Percentiles rank a stretch among this genome's conserved stretches.
Evolutionary conservation across 2,329 filamentous ascomycete species (phyloP).

Genomic region (Magnaporthales sp.): DNA sequence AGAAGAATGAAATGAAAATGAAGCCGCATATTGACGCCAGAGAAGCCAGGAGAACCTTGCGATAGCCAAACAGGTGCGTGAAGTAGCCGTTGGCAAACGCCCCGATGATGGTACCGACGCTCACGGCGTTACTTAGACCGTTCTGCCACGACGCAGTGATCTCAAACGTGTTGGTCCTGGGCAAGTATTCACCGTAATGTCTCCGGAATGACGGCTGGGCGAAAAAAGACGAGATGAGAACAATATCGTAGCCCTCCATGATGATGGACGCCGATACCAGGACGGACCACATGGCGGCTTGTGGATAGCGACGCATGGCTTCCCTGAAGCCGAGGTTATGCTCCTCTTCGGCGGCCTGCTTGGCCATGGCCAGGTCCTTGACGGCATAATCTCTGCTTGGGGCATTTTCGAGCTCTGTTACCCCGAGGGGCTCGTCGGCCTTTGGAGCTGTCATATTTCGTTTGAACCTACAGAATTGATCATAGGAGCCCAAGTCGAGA

Average conservation of each 20-base stretch:
- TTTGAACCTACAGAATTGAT: not conserved
- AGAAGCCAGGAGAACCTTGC: slow-evolving; percentile 31
- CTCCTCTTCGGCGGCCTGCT: slow-evolving; percentile 1
- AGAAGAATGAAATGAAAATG: slow-evolving; percentile 56
- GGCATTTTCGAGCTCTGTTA: not conserved
- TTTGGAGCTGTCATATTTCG: not conserved
- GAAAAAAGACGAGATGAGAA: slow-evolving; percentile 5
- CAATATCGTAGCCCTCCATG: slow-evolving; percentile 15
- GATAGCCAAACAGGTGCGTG: slow-evolving; percentile 32
- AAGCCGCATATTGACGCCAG: slow-evolving; percentile 29
- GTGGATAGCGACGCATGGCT: slow-evolving; percentile 12
- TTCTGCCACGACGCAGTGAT: slow-evolving; percentile 42
- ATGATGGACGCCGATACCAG: slow-evolving; percentile 12
- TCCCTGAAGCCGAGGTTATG: slow-evolving; percentile 13
- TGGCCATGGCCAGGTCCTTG: not conserved
- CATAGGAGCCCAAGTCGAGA: not conserved
- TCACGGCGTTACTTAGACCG: slow-evolving; percentile 25
- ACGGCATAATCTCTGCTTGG: not conserved
- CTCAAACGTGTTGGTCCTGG: slow-evolving; percentile 23
- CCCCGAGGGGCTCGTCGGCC: not conserved
- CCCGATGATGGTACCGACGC: slow-evolving; percentile 39
- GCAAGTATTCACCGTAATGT: slow-evolving; percentile 17
- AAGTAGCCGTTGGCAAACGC: slow-evolving; percentile 38
- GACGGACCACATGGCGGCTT: slow-evolving; percentile 12
- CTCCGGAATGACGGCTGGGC: slow-evolving; percentile 13